Base-by-base conservation (phyloP, 148 eudicot species). In the Vaccinium myrtillus region DNA sequence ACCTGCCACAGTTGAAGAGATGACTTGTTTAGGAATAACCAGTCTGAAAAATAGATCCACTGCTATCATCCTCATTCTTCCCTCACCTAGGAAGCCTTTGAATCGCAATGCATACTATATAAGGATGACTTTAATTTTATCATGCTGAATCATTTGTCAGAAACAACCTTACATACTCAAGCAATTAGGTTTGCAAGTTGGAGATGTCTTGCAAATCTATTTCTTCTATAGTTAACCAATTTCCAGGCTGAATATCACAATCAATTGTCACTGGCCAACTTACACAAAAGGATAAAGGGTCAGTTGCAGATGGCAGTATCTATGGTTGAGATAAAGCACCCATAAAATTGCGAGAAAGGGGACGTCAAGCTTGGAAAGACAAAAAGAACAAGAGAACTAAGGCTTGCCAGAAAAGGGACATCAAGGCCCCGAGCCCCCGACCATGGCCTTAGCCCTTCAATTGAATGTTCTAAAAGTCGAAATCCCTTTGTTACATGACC, bases 1-100 rank as follows among this genome's bases (percentile, higher is more conserved):
- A 97, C 96, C 99, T 97, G 93, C 86, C 88, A 84, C 48, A 80
- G 82, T 32, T 63, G 70, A 18, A 59, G 75, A 39, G 73, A 58
- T 83, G 50, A 48, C 48, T 75, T 75, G 23, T 18, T 50, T 39
- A 36, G 36, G 39, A 54, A 78, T 43, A 15, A 10, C 77, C 43
- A 10, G 16, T 8, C 23, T 1, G 39, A 50, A 43, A 59, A 56
- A 59, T n/a, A 21, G 1, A 58, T 51, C 54, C 36, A 53, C 14
- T 48, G 51, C 15, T 30, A 19, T 78, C 14, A 32, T n/a, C n/a
- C 30, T 49, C 6, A 12, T 18, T 63, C 36, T 10, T 78, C 77
- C 63, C 76, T 76, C 82, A 79, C 73, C 32, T 49, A 59, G 8
- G 55, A 80, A 54, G 77, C 46, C 13, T 50, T 58, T 32, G 50